phyloP scores from a whole-genome alignment of 2,329 filamentous ascomycete genomes.

The Fusarium sp. region DNA sequence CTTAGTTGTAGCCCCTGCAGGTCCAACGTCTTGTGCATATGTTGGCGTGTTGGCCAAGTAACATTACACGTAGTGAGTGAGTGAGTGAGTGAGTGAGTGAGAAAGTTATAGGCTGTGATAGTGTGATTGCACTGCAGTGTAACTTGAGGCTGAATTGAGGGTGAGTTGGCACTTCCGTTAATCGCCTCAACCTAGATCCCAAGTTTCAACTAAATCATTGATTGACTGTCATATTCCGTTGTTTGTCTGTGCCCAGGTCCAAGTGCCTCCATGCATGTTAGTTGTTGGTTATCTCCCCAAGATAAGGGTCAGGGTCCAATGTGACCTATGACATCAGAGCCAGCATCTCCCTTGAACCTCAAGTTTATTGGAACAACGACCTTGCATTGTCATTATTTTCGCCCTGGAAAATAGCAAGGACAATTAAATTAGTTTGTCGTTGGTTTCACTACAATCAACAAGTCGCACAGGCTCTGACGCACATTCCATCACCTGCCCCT shows the following conservation, averaged over 20 bases:
- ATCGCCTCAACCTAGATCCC: not conserved
- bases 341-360: not conserved
- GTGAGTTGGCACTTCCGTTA: not conserved
- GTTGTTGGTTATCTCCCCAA: not conserved
- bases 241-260: conserved; percentile 7
- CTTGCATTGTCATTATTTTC: not conserved
- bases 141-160: not conserved
- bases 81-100: not conserved
- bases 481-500: not conserved
- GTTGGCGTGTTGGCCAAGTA: conserved; percentile 19
- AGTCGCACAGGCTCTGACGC: not conserved
- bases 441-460: not conserved
- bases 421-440: not conserved
- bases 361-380: not conserved
- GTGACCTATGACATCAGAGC: conserved; percentile 7
- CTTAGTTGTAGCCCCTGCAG: not conserved
- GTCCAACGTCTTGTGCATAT: not conserved
- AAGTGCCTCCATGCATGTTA: not conserved
- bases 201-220: not conserved
- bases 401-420: not conserved
- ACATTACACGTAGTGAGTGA: not conserved
- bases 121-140: not conserved
- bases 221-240: not conserved
- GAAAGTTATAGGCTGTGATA: not conserved
- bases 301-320: conserved; percentile 8